Conservation (phyloP, 2,329 filamentous ascomycete genomes). For the Penicillium freii region DNA sequence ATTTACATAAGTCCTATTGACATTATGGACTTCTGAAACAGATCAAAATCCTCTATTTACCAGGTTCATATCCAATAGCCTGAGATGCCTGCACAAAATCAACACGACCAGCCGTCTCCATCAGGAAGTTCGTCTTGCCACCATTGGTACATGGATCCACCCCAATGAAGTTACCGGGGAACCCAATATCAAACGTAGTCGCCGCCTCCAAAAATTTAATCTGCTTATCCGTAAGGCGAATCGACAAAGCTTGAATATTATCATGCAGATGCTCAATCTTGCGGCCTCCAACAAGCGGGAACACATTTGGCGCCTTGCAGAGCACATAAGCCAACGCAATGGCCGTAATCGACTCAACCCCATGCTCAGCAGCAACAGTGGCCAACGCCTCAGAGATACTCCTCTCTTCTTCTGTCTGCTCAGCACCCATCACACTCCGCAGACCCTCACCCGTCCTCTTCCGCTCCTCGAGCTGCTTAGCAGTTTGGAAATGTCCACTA, state of each 20-base stretch:
- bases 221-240: constrained; percentile 58
- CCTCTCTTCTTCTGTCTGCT: constrained; percentile 50
- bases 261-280: constrained; percentile 64
- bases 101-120: constrained; percentile 12
- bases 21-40: not conserved
- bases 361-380: constrained; percentile 58
- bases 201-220: constrained; percentile 65
- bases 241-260: constrained; percentile 28
- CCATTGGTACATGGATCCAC: constrained; percentile 27
- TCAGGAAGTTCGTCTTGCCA: constrained; percentile 13
- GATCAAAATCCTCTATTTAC: constrained; percentile 1
- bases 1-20: not conserved
- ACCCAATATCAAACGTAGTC: constrained; percentile 63
- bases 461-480: constrained; percentile 48
- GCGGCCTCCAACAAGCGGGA: constrained; percentile 70
- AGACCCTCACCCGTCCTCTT: constrained; percentile 44
- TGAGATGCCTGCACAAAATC: constrained; percentile 22
- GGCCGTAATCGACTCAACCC: constrained; percentile 56
- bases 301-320: constrained; percentile 69
- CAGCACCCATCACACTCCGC: constrained; percentile 27
- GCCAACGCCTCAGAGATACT: constrained; percentile 59
- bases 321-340: constrained; percentile 72
- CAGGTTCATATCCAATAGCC: constrained; percentile 22
- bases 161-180: constrained; percentile 61
- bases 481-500: constrained; percentile 51